Percentiles rank a stretch among this genome's conserved stretches.
phyloP scores from a whole-genome alignment of 306 rosid genomes.

The Vigna radiata region DNA sequence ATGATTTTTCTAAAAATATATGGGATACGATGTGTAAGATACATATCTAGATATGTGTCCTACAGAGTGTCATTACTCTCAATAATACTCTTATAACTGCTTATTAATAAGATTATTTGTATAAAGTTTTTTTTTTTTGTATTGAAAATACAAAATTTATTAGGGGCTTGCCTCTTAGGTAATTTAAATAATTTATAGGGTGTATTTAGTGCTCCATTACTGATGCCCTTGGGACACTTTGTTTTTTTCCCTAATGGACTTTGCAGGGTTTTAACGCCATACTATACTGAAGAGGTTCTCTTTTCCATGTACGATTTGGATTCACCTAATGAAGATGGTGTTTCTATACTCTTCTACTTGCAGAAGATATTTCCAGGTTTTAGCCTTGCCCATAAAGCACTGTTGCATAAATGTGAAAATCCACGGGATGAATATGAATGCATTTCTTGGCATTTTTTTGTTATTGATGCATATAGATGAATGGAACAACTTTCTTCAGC shows the following conservation, averaged over 20 bases:
- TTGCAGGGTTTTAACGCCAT: constrained; percentile 90
- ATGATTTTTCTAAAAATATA: neutral
- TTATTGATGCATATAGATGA: constrained; percentile 65
- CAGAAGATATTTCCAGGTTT: constrained; percentile 96
- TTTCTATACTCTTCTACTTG: constrained; percentile 91
- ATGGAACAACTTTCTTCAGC: constrained; percentile 89
- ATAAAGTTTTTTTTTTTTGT: neutral
- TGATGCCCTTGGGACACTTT: neutral
- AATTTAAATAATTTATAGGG: neutral
- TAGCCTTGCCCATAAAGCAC: constrained; percentile 20
- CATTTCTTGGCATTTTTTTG: constrained; percentile 2
- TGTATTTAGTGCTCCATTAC: neutral
- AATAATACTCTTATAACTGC: neutral
- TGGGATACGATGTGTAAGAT: neutral
- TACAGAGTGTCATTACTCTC: neutral
- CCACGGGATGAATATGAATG: constrained; percentile 21
- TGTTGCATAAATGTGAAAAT: constrained; percentile 17
- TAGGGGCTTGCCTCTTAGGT: neutral
- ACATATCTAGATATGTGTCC: neutral
- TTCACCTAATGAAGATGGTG: constrained; percentile 88
- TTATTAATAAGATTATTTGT: neutral
- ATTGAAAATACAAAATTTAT: neutral
- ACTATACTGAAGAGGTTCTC: constrained; percentile 93
- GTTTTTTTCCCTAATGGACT: constrained; percentile 6
- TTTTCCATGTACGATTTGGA: constrained; percentile 81